Base-by-base conservation (phyloP, 2,329 filamentous ascomycete species). In the Purpureocillium lavendulum region DNA sequence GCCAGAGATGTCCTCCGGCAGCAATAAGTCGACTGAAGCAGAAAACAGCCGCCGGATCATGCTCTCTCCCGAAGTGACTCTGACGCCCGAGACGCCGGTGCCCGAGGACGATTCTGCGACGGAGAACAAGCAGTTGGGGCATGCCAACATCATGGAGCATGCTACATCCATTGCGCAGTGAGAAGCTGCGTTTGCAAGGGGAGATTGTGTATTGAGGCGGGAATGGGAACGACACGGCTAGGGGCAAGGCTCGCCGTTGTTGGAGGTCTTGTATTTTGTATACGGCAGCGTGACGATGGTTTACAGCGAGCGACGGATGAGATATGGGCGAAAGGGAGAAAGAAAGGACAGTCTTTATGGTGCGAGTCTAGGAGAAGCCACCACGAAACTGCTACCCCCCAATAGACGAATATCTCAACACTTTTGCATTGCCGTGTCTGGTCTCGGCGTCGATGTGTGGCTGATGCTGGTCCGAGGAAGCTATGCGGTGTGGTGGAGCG, bases 81-180 rank as follows among this genome's bases (percentile, higher is more conserved):
- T 75, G n/a, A 74, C 71, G 0, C 69, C 70, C 0, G 70, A 66
- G 13, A 75, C 72, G 1, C 70, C 72, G 3, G 59, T 57, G 1
- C 53, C 60, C 0, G 42, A 45, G 1, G 59, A 63, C 3, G 58
- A 55, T 2, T 49, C 48, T 10, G 54, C 58, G 7, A 46, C 59
- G 3, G 63, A 66, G 35, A 56, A 58, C 4, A 74, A 74, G 55
- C 64, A 64, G 40, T 56, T 72, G 5, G 67, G 66, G 7, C 56
- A 60, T 36, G 53, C 65, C 6, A 56, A 53, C n/a, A 49, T 62
- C 11, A 50, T 60, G 13, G 62, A 66, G 44, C 53, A 53, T 32
- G 46, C 55, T 17, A 51, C 53, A 4, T 51, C 61, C 32, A 46
- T 64, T 4, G 54, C 56, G 21, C 64, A 60, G 38, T 65, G 55